Conservation (phyloP, 177 flowering plant genomes). For the Vitis hybrid region DNA sequence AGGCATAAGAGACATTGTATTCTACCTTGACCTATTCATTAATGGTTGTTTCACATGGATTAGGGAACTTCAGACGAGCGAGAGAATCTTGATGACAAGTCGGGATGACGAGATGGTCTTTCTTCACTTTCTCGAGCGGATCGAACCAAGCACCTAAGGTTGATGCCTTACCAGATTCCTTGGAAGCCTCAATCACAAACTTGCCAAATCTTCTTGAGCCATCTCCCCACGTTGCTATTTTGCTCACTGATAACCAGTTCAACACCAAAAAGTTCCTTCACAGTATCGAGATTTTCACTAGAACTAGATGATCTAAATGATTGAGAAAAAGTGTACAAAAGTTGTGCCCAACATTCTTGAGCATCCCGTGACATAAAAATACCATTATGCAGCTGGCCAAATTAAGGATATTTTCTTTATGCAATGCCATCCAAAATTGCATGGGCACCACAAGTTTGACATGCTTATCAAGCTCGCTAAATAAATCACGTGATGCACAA, state of each 20-base stretch:
- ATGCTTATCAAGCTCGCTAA: conserved; percentile 83
- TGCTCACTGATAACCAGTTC: conserved; percentile 72
- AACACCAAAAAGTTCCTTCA: conserved; percentile 78
- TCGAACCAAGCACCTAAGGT: conserved; percentile 62
- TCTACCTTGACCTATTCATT: conserved; percentile 99
- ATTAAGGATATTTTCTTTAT: conserved; percentile 73
- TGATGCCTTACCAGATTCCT: no score
- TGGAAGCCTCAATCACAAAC: no score
- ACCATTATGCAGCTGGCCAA: conserved; percentile 89
- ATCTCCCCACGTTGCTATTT: no score
- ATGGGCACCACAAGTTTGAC: conserved; percentile 91
- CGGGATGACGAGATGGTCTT: conserved; percentile 58
- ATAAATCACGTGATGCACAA: conserved; percentile 83
- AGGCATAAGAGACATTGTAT: conserved; percentile 87
- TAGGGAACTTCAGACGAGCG: conserved; percentile 66
- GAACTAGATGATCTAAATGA: conserved; percentile 59
- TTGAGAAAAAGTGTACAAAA: conserved; percentile 84
- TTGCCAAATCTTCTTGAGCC: no score
- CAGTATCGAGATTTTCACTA: conserved; percentile 57
- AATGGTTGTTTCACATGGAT: conserved; percentile 68
- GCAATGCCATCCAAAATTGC: conserved; percentile 84
- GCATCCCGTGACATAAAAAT: conserved; percentile 64
- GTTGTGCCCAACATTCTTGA: conserved; percentile 98
- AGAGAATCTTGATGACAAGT: conserved; percentile 53
- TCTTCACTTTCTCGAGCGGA: conserved; percentile 91